These are phyloP conservation scores for Camellia lanceoleosa DNA, from an alignment of 148 eudicot genomes.

Conservation along the genomic window DNA sequence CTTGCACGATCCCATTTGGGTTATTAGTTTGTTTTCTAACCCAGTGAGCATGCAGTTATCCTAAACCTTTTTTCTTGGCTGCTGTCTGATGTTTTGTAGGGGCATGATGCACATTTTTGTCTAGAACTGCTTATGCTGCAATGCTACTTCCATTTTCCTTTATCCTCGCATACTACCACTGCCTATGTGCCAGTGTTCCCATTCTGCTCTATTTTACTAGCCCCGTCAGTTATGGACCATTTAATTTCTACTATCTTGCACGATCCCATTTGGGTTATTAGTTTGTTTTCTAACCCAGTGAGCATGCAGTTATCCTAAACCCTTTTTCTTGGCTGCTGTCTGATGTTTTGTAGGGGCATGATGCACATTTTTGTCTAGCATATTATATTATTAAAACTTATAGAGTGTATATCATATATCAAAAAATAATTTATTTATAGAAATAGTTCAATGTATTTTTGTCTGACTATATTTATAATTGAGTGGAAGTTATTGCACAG, in stretches of 20 bases:
- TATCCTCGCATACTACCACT: not conserved
- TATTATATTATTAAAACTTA: not conserved
- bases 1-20: not conserved
- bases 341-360: not conserved
- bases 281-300: not conserved
- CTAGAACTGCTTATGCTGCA: not conserved
- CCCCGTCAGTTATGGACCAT: not conserved
- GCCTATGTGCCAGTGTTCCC: not conserved
- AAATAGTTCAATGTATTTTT: not conserved
- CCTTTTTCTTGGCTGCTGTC: not conserved
- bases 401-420: not conserved
- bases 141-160: not conserved
- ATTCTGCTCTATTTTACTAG: not conserved
- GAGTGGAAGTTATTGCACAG: not conserved
- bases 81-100: not conserved
- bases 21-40: not conserved
- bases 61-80: not conserved
- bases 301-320: not conserved
- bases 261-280: not conserved
- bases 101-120: not conserved
- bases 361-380: not conserved
- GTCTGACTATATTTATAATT: constrained; percentile 1
- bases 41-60: not conserved
- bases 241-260: not conserved
- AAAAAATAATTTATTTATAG: not conserved